Conservation (phyloP, 2,329 filamentous ascomycete species). For the Aspergillus piperis region DNA sequence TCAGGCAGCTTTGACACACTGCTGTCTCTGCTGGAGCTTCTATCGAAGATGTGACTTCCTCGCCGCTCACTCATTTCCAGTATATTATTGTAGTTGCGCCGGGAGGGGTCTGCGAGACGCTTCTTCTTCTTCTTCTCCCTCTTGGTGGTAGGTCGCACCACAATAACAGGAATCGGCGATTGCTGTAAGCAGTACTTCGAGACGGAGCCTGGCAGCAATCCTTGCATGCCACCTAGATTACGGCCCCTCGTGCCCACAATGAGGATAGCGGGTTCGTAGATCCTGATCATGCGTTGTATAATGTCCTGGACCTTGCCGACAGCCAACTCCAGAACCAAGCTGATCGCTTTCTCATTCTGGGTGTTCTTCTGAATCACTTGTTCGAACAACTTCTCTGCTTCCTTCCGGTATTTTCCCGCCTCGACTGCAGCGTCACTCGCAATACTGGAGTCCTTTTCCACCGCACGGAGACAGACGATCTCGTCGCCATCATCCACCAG, state of each 20-base stretch:
- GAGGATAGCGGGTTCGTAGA: constrained; percentile 88
- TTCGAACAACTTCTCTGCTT: constrained; percentile 73
- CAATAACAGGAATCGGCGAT: constrained; percentile 88
- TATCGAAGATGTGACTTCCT: constrained; percentile 56
- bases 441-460: constrained; percentile 78
- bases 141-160: constrained; percentile 84
- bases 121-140: constrained; percentile 88
- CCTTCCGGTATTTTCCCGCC: constrained; percentile 70
- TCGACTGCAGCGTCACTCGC: constrained; percentile 62
- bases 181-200: constrained; percentile 95
- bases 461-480: constrained; percentile 83
- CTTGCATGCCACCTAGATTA: constrained; percentile 81
- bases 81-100: constrained; percentile 77
- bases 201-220: constrained; percentile 82
- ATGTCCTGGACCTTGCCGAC: constrained; percentile 88
- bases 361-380: constrained; percentile 78
- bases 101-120: constrained; percentile 71
- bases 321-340: constrained; percentile 80
- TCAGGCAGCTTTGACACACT: constrained; percentile 48
- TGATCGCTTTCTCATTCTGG: constrained; percentile 75
- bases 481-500: constrained; percentile 92
- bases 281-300: constrained; percentile 87
- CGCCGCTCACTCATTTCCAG: constrained; percentile 62
- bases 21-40: constrained; percentile 49
- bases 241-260: constrained; percentile 87